A percentile compares a stretch with the other conserved stretches of the same genome.
These are phyloP conservation scores for Diaporthe vexans DNA, from an alignment of 2,329 filamentous ascomycete genomes.

Conservation along the genomic window DNA sequence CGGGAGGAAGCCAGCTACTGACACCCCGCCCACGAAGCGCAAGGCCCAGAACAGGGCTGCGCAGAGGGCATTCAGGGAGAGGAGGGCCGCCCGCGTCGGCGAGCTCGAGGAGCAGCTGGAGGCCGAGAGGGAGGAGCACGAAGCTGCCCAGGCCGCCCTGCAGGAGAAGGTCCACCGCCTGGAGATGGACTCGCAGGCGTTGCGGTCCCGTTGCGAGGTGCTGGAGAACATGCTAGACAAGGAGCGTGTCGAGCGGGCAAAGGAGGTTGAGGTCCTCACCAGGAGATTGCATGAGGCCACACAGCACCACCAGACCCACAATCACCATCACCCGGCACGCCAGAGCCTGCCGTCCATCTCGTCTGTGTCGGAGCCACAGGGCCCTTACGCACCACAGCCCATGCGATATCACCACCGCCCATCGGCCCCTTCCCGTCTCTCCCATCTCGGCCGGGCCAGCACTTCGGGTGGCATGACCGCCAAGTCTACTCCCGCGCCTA, in stretches of 20 bases:
- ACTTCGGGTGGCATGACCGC: conserved; percentile 39
- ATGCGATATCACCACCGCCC: conserved; percentile 41
- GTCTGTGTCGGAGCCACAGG: conserved; percentile 31
- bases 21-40: conserved; percentile 92
- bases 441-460: conserved; percentile 37
- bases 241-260: conserved; percentile 63
- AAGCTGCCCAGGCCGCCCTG: conserved; percentile 70
- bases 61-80: conserved; percentile 90
- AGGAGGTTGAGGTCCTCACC: conserved; percentile 40
- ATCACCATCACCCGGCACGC: conserved; percentile 36
- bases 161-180: conserved; percentile 70
- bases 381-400: conserved; percentile 39
- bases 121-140: conserved; percentile 69
- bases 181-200: conserved; percentile 76
- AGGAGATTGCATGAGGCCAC: conserved; percentile 39
- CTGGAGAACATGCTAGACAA: conserved; percentile 75
- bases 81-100: conserved; percentile 86
- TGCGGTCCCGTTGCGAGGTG: conserved; percentile 71
- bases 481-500: conserved; percentile 30
- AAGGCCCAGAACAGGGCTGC: conserved; percentile 95
- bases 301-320: neutral
- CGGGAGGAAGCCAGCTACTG: conserved; percentile 92
- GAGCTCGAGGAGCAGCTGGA: conserved; percentile 79
- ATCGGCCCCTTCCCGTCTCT: conserved; percentile 38
- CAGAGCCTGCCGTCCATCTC: conserved; percentile 42